A percentile compares a stretch with the other conserved stretches of the same genome.
Evolutionary conservation across 2,329 filamentous ascomycete species (phyloP).

Genomic region (Colletotrichum endophyticum): DNA sequence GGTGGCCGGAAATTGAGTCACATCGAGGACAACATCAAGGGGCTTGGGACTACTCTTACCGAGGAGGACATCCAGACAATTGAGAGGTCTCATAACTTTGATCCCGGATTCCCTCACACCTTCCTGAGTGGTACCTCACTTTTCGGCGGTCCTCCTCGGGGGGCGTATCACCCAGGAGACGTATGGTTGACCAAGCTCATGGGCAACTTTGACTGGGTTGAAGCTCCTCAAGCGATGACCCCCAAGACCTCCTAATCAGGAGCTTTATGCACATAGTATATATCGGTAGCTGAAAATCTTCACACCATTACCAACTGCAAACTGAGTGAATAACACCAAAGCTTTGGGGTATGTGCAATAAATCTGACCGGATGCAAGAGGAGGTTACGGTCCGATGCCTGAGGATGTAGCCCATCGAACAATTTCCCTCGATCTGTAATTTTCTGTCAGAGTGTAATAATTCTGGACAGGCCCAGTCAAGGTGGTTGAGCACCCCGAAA

Average conservation of each 20-base stretch:
- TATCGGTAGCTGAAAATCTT: not conserved
- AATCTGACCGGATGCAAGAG: not conserved
- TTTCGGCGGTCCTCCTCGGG: not conserved
- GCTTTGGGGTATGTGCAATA: not conserved
- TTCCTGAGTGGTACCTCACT: not conserved
- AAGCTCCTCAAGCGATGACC: not conserved
- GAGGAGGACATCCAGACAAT: conserved; percentile 60
- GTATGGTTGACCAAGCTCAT: not conserved
- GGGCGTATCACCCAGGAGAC: not conserved
- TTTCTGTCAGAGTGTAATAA: fast-evolving
- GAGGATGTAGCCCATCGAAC: fast-evolving
- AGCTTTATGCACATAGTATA: not conserved
- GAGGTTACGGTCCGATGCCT: fast-evolving
- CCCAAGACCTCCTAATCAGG: not conserved
- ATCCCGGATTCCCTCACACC: conserved; percentile 27
- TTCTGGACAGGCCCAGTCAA: fast-evolving
- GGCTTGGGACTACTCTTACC: conserved; percentile 54
- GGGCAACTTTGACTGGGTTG: not conserved
- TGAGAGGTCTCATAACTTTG: conserved; percentile 56
- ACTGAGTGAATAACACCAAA: not conserved
- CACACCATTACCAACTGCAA: no score
- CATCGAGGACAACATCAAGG: conserved; percentile 63
- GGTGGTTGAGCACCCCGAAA: no score
- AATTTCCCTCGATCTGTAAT: fast-evolving
- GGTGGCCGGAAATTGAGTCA: conserved; percentile 66